Base-by-base conservation (phyloP, 176 grass and related monocot genomes). In the sorghum (Sorghum bicolor) region DNA sequence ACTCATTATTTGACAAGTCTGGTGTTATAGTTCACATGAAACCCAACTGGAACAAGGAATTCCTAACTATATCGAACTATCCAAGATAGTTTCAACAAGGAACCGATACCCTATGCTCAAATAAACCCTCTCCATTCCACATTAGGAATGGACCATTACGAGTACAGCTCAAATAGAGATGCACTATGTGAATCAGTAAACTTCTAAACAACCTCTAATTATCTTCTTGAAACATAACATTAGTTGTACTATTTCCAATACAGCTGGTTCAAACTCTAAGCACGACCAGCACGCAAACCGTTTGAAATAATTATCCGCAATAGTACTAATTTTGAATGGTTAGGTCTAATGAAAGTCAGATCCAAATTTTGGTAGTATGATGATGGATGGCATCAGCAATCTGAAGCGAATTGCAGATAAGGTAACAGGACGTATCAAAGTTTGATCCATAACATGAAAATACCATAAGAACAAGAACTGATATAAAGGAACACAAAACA, bases 401-500 rank as follows among this genome's bases (percentile, higher is more conserved):
- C 10, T 67, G 3, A 71, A 66, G 34, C 13, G 53, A 33, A 78
- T 31, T 39, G 22, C 25, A 43, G 2, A 29, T 6, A 50, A 24
- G 1, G 57, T 15, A 48, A n/a, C 34, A 71, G 1, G 43, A 45
- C 67, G 20, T n/a, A 75, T 40, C 30, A 30, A 39, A 89, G 20
- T 29, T 72, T 36, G 69, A 32, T 39, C 15, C 77, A 19, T n/a
- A 40, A 77, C 19, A 80, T 10, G 68, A 82, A 75, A 31, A 12
- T 53, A 43, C 9, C 43, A 36, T 8, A 71, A 72, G 10, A 81
- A 76, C 34, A 74, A 82, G 22, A 81, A 81, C 55, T 45, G 64
- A 22, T 10, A 45, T 15, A 82, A 60, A 52, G 71, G n/a, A 77
- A 45, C 41, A 73, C 20, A 19, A 65, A 77, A 26, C 43, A 86